These are phyloP conservation scores for Colletotrichum sp. DNA, from an alignment of 2,329 filamentous ascomycete genomes.

Conservation along the genomic window DNA sequence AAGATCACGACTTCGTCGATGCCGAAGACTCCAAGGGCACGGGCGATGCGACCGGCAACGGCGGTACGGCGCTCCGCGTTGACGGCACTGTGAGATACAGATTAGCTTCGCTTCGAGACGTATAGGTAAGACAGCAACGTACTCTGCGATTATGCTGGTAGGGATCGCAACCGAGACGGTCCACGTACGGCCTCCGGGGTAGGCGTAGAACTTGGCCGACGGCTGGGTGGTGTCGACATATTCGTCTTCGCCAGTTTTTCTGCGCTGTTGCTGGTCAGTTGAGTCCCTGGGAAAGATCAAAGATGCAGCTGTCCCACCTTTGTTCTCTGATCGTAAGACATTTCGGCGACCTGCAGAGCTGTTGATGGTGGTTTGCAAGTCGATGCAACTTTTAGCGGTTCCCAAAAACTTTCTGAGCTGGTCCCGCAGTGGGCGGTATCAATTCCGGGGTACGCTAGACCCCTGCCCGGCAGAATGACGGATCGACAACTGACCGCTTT, in stretches of 20 bases:
- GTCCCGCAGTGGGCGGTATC: conserved; percentile 1
- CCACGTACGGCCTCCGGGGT: conserved; percentile 66
- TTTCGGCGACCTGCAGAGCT: neutral
- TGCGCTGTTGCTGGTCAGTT: conserved; percentile 44
- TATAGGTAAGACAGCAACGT: conserved; percentile 29
- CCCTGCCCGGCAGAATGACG: conserved; percentile 27
- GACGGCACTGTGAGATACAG: conserved; percentile 56
- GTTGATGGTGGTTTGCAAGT: neutral
- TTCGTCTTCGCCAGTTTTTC: conserved; percentile 51
- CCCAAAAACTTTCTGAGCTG: conserved; percentile 11
- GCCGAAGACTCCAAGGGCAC: conserved; percentile 81
- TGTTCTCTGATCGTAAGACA: conserved; percentile 20
- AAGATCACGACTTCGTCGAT: conserved; percentile 86
- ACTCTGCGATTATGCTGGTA: conserved; percentile 80
- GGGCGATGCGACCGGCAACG: conserved; percentile 77
- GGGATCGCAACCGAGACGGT: conserved; percentile 81
- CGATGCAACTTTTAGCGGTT: neutral
- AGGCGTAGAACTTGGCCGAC: conserved; percentile 71
- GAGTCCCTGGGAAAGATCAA: fast-evolving
- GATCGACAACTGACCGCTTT: conserved; percentile 26
- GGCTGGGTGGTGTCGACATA: conserved; percentile 59
- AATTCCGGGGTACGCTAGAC: conserved; percentile 11
- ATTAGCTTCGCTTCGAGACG: neutral
- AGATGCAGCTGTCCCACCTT: conserved; percentile 10
- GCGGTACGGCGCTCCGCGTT: conserved; percentile 78